A percentile compares a stretch with the other conserved stretches of the same genome.
These are phyloP conservation scores for Tympanopsis confertula DNA, from an alignment of 2,329 filamentous ascomycete species.

Conservation along the genomic window DNA sequence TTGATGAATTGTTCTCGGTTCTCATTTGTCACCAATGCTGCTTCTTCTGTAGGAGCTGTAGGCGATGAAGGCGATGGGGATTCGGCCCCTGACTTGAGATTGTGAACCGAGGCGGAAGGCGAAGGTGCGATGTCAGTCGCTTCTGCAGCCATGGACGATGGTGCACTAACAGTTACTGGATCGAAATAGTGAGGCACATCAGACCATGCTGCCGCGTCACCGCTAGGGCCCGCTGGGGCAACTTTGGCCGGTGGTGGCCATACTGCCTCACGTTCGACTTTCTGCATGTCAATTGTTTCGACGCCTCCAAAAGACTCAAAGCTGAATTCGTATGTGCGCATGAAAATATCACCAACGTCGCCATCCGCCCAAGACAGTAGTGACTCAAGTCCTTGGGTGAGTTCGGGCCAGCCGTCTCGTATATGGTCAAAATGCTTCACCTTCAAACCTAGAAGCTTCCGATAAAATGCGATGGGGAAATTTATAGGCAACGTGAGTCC, in stretches of 20 bases:
- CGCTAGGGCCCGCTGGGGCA: too few species aligned
- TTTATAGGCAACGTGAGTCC: conserved; percentile 58
- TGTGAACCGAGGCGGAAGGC: background rate
- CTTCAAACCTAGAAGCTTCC: conserved; percentile 39
- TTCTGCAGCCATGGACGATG: background rate
- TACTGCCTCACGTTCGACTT: background rate
- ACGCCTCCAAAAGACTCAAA: conserved; percentile 14
- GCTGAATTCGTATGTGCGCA: conserved; percentile 54
- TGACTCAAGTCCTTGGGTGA: conserved; percentile 42
- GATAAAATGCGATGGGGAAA: conserved; percentile 54
- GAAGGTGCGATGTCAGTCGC: background rate
- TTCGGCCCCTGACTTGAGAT: background rate
- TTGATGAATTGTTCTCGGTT: conserved; percentile 47
- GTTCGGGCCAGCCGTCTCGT: conserved; percentile 50
- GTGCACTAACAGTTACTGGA: background rate
- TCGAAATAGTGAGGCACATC: background rate
- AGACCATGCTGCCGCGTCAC: background rate
- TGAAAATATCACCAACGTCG: conserved; percentile 50
- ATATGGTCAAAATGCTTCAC: conserved; percentile 42
- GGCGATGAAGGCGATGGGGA: background rate
- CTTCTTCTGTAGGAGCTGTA: conserved; percentile 15
- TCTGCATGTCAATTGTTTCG: background rate
- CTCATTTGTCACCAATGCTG: conserved; percentile 44
- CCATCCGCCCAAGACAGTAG: conserved; percentile 47
- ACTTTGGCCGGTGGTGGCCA: background rate